These are phyloP conservation scores for Forsythia viridissima DNA, from an alignment of 257 asterid genomes.

Conservation along the genomic window DNA sequence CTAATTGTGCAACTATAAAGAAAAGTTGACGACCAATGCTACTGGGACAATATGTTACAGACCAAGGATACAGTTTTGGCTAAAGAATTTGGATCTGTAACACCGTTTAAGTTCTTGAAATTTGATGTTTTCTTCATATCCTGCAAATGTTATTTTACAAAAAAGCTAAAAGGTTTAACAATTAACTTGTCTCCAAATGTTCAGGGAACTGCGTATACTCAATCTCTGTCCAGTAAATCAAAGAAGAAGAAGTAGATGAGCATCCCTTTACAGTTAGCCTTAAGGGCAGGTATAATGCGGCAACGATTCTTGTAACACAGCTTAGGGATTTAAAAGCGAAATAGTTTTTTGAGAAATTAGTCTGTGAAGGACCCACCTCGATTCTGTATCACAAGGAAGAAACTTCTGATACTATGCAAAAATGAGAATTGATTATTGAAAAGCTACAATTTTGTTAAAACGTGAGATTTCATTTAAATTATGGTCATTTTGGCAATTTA, in stretches of 20 bases:
- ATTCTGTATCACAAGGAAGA: conserved; percentile 18
- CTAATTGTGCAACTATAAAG: background rate
- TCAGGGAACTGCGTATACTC: background rate
- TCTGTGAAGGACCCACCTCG: too few relatives aligned
- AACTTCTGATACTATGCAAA: background rate
- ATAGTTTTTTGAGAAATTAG: background rate
- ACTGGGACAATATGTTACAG: background rate
- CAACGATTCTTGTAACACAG: too few relatives aligned
- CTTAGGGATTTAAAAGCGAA: background rate
- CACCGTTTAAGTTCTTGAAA: background rate
- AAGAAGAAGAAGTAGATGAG: too few relatives aligned
- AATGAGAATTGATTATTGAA: conserved; percentile 10
- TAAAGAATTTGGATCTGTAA: background rate
- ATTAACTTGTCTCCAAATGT: background rate
- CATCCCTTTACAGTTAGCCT: too few relatives aligned
- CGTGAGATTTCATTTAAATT: conserved; percentile 17
- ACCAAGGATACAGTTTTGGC: background rate
- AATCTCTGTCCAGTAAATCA: background rate
- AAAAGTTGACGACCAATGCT: background rate
- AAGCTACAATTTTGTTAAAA: background rate
- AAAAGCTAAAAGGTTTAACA: background rate
- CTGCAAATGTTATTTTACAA: background rate
- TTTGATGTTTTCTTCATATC: background rate
- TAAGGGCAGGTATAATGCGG: too few relatives aligned
- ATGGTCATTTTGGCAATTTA: conserved; percentile 15